phyloP scores from a whole-genome alignment of 1,284 basidiomycete species.

The Schizophyllum amplum region DNA sequence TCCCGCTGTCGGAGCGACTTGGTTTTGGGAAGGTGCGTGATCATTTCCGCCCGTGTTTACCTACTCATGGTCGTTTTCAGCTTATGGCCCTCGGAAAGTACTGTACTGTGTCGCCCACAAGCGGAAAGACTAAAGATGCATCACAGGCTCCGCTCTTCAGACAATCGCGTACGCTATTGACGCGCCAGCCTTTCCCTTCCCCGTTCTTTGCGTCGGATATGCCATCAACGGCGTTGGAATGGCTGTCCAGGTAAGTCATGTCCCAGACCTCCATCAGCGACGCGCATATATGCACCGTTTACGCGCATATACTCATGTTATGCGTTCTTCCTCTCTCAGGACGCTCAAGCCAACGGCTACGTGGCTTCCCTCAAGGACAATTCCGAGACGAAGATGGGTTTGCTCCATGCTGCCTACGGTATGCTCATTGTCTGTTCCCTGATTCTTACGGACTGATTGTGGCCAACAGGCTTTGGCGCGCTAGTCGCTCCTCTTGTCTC shows the following conservation, averaged over 20 bases:
- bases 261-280: too few relatives aligned
- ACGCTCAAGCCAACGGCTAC: constrained; percentile 52
- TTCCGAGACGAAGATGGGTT: constrained; percentile 39
- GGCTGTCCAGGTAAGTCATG: constrained; percentile 8
- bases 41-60: not conserved
- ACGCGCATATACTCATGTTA: too few relatives aligned
- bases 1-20: constrained; percentile 36
- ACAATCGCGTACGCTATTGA: constrained; percentile 12
- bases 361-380: constrained; percentile 38
- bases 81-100: constrained; percentile 4
- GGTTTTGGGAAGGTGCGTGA: constrained; percentile 42
- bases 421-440: constrained; percentile 24
- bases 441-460: too few relatives aligned
- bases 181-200: constrained; percentile 11
- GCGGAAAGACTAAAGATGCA: not conserved
- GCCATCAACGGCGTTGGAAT: constrained; percentile 10
- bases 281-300: not conserved
- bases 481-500: constrained; percentile 51
- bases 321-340: constrained; percentile 13
- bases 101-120: not conserved
- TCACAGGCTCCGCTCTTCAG: constrained; percentile 20
- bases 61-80: not conserved
- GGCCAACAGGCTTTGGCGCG: constrained; percentile 59
- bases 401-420: constrained; percentile 36
- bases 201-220: constrained; percentile 9